Evolutionary conservation across 2,329 filamentous ascomycete genomes (phyloP).

Genomic region (Colletotrichum sp.): DNA sequence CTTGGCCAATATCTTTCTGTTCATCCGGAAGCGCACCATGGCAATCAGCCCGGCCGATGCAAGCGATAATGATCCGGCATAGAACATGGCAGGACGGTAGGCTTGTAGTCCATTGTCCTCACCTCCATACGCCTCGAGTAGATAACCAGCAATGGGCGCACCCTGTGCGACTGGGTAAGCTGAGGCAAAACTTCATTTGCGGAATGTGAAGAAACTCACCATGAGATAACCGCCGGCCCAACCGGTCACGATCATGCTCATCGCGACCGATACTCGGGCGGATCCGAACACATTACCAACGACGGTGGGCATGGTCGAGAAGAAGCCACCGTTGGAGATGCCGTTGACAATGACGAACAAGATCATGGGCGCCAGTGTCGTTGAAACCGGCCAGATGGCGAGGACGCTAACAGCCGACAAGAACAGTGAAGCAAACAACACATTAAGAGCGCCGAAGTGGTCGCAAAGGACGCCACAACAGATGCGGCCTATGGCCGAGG

Average conservation of each 20-base stretch:
- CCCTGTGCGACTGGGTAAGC: constrained; percentile 34
- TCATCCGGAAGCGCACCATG: constrained; percentile 47
- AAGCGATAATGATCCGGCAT: constrained; percentile 59
- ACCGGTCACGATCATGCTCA: constrained; percentile 66
- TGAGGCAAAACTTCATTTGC: background rate
- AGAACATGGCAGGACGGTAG: constrained; percentile 66
- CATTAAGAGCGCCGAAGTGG: constrained; percentile 59
- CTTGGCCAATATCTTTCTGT: constrained; percentile 38
- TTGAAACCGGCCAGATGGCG: constrained; percentile 64
- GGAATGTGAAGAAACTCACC: constrained; percentile 38
- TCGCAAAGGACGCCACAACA: constrained; percentile 59
- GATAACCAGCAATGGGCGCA: constrained; percentile 64
- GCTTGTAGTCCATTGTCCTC: constrained; percentile 52
- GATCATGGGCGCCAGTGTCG: constrained; percentile 55
- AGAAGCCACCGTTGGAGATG: constrained; percentile 66
- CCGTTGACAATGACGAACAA: constrained; percentile 66
- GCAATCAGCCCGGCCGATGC: constrained; percentile 47
- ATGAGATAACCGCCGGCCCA: constrained; percentile 68
- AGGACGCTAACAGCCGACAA: constrained; percentile 64
- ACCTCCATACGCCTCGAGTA: constrained; percentile 60
- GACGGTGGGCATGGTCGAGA: constrained; percentile 67
- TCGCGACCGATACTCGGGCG: constrained; percentile 57
- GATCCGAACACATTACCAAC: constrained; percentile 65
- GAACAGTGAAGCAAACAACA: constrained; percentile 53
- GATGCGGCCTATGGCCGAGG: constrained; percentile 63